phyloP scores from a whole-genome alignment of 2,329 filamentous ascomycete genomes.

The Dactylellina drechsleri region DNA sequence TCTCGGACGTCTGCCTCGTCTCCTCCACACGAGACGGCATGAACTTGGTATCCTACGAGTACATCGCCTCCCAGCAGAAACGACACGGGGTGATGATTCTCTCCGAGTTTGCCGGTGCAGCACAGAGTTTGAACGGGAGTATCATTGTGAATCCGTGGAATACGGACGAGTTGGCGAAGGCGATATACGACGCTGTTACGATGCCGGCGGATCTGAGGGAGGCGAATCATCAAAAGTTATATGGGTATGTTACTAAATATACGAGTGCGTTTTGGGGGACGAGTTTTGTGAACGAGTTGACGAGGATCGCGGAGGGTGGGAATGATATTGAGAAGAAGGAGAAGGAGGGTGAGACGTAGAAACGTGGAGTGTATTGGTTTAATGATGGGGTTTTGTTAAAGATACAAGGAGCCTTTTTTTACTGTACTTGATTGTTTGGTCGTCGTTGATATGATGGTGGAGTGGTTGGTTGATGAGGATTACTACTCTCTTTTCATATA shows the following conservation, averaged over 20 bases:
- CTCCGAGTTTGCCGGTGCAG: constrained; percentile 94
- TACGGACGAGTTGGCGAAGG: constrained; percentile 90
- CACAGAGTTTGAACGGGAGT: constrained; percentile 91
- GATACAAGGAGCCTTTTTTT: constrained; percentile 1
- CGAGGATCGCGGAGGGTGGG: constrained; percentile 31
- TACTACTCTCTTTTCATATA: background rate
- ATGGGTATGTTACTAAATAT: constrained; percentile 96
- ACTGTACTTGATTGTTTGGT: background rate
- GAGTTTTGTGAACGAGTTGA: constrained; percentile 86
- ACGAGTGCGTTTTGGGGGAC: constrained; percentile 97
- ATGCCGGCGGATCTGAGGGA: constrained; percentile 90
- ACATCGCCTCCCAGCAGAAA: constrained; percentile 91
- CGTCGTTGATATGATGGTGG: background rate
- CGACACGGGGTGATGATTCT: constrained; percentile 93
- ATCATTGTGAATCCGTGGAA: constrained; percentile 99
- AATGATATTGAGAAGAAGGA: background rate
- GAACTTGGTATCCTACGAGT: constrained; percentile 98
- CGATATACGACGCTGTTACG: constrained; percentile 94
- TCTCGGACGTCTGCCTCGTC: constrained; percentile 59
- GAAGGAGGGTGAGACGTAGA: constrained; percentile 2
- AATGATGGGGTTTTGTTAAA: background rate
- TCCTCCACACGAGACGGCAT: constrained; percentile 78
- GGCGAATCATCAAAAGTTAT: constrained; percentile 87
- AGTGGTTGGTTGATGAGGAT: background rate
- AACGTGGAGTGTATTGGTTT: background rate